Conservation (phyloP, 2,329 filamentous ascomycete species). For the Ascochyta koolunga region DNA sequence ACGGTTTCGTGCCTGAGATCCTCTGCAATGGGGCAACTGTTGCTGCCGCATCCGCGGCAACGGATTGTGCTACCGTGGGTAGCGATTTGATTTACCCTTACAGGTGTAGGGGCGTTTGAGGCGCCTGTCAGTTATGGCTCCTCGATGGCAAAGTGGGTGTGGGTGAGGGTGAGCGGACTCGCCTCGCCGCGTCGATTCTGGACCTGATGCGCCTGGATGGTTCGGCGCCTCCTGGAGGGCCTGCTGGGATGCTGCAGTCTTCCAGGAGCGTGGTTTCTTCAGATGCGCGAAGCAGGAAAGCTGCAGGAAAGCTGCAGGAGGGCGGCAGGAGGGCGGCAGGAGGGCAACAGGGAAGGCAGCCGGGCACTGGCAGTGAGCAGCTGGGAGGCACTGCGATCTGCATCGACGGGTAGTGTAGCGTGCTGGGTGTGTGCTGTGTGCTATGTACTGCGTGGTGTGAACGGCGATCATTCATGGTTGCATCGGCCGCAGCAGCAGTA, state of each 20-base stretch:
- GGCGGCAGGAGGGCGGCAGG: no score
- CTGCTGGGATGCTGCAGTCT: conserved; percentile 13
- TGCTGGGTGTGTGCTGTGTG: no score
- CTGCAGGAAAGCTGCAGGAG: no score
- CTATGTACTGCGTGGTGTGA: conserved; percentile 2
- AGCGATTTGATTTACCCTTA: conserved; percentile 15
- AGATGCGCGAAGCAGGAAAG: conserved; percentile 6
- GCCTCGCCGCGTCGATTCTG: conserved; percentile 6
- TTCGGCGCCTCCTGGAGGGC: conserved; percentile 25
- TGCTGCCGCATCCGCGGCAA: conserved; percentile 19
- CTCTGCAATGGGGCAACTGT: conserved; percentile 19
- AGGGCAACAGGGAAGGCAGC: background rate
- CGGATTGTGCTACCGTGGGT: conserved; percentile 21
- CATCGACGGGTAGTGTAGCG: conserved; percentile 3
- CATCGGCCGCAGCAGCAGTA: conserved; percentile 8
- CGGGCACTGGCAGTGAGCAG: conserved; percentile 30
- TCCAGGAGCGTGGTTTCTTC: background rate
- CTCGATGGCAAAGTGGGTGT: conserved; percentile 16
- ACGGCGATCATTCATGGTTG: conserved; percentile 7
- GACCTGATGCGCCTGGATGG: conserved; percentile 16
- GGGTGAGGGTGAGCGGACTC: background rate
- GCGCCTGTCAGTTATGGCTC: conserved; percentile 28
- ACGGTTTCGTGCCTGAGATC: conserved; percentile 13
- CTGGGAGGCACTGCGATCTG: conserved; percentile 22
- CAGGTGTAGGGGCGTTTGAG: conserved; percentile 19